Conservation (phyloP, 2,329 filamentous ascomycete species). For the Corynespora cassiicola region DNA sequence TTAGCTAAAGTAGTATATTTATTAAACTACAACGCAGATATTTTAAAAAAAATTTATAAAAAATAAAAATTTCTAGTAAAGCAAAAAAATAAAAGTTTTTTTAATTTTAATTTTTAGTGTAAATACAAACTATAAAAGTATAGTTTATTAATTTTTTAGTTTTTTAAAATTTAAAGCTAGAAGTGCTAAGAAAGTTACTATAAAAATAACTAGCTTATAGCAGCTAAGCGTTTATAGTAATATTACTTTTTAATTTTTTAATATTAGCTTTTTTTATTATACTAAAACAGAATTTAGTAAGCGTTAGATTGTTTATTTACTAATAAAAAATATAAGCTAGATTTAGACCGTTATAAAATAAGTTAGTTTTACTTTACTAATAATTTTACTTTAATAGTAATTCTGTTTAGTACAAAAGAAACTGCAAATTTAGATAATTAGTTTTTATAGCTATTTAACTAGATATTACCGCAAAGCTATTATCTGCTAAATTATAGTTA, state of each 20-base stretch:
- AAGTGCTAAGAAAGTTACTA: conserved; percentile 52
- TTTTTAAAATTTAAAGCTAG: conserved; percentile 51
- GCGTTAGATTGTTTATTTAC: conserved; percentile 17
- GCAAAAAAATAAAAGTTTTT: conserved; percentile 49
- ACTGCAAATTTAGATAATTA: conserved; percentile 22
- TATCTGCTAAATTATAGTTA: conserved; percentile 54
- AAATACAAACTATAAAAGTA: conserved; percentile 55
- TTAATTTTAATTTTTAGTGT: conserved; percentile 55
- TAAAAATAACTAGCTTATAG: conserved; percentile 32
- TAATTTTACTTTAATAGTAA: conserved; percentile 25
- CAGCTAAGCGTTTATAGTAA: conserved; percentile 42
- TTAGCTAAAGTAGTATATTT: conserved; percentile 50
- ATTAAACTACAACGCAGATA: conserved; percentile 48
- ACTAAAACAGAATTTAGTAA: conserved; percentile 26
- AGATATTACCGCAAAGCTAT: conserved; percentile 52
- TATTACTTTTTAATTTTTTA: conserved; percentile 38
- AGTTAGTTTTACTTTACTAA: conserved; percentile 49
- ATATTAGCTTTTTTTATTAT: conserved; percentile 49
- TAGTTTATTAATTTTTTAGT: conserved; percentile 53
- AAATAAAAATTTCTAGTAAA: conserved; percentile 49
- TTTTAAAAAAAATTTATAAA: conserved; percentile 43
- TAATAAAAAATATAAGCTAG: conserved; percentile 39
- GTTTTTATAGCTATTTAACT: conserved; percentile 29
- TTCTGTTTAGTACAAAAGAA: conserved; percentile 18
- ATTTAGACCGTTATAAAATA: conserved; percentile 48